A percentile compares a stretch with the other conserved stretches of the same genome.
These are phyloP conservation scores for Globisporangium radiosum DNA, from an alignment of 352 stramenopile genomes.

Conservation along the genomic window DNA sequence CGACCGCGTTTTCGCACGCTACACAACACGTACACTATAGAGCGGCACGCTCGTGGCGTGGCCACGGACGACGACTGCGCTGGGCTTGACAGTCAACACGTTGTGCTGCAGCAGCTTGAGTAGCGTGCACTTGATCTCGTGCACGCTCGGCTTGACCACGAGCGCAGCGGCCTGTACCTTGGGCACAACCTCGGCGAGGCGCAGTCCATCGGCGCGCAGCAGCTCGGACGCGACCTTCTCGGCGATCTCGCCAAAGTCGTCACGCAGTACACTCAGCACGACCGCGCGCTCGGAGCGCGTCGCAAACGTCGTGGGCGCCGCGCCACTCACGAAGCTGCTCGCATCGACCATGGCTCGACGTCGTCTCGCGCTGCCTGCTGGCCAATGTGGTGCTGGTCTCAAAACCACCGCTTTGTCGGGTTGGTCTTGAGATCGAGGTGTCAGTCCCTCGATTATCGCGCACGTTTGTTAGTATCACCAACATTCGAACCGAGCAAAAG, in stretches of 20 bases:
- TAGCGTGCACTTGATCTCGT: conserved; percentile 76
- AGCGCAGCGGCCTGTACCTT: conserved; percentile 39
- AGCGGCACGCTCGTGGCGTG: conserved; percentile 14
- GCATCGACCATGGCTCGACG: not conserved
- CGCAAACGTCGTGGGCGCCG: conserved; percentile 27
- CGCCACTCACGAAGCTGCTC: not conserved
- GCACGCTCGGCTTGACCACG: conserved; percentile 33
- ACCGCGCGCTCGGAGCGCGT: conserved; percentile 68
- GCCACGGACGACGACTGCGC: conserved; percentile 16
- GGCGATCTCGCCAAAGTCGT: conserved; percentile 74
- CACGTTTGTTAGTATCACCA: not conserved
- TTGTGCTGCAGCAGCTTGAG: conserved; percentile 88
- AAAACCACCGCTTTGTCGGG: not conserved
- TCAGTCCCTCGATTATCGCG: not conserved
- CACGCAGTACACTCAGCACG: conserved; percentile 65
- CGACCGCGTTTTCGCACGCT: no score
- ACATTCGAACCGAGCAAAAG: not conserved
- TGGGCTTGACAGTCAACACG: conserved; percentile 51
- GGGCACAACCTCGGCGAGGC: conserved; percentile 56
- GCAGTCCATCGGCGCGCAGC: conserved; percentile 60
- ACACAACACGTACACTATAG: conserved; percentile 6
- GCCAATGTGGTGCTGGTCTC: not conserved
- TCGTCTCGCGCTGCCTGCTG: not conserved
- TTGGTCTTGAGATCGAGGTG: not conserved
- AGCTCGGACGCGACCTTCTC: conserved; percentile 53